These are phyloP conservation scores for Trichophyton rubrum DNA, from an alignment of 2,329 filamentous ascomycete species.

Conservation along the genomic window DNA sequence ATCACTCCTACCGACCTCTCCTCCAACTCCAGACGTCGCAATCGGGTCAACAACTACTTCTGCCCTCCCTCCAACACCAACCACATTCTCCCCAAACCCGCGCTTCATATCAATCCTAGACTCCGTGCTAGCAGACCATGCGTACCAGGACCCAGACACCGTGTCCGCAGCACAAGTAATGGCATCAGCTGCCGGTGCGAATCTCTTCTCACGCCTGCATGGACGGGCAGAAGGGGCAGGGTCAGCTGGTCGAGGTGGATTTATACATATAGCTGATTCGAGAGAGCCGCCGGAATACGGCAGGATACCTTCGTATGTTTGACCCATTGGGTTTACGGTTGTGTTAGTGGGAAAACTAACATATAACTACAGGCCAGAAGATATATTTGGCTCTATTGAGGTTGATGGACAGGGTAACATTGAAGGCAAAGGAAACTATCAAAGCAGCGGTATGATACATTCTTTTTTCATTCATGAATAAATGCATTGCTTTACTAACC, in stretches of 20 bases:
- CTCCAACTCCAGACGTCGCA: conserved; percentile 41
- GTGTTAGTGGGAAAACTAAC: background rate
- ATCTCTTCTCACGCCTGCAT: conserved; percentile 44
- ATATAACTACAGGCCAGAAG: conserved; percentile 38
- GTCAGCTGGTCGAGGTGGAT: conserved; percentile 46
- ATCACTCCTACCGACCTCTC: conserved; percentile 44
- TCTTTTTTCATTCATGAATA: background rate
- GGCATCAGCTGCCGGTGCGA: conserved; percentile 45
- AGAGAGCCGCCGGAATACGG: conserved; percentile 51
- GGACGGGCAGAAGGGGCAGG: conserved; percentile 47
- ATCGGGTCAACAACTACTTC: conserved; percentile 44
- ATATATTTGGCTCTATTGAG: conserved; percentile 54
- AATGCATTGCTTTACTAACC: background rate
- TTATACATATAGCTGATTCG: conserved; percentile 50
- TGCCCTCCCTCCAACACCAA: conserved; percentile 44
- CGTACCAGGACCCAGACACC: conserved; percentile 43
- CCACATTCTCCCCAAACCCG: conserved; percentile 44
- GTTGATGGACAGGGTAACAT: conserved; percentile 48
- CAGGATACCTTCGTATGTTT: conserved; percentile 43
- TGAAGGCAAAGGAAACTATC: conserved; percentile 45
- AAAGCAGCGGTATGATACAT: conserved; percentile 39
- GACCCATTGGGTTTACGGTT: background rate
- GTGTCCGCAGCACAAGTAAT: conserved; percentile 48
- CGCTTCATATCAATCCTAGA: conserved; percentile 46
- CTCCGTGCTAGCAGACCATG: conserved; percentile 42